Percentiles rank a stretch among this genome's conserved stretches.
phyloP scores from a whole-genome alignment of 306 rosid genomes.

The Sicyos edulis region DNA sequence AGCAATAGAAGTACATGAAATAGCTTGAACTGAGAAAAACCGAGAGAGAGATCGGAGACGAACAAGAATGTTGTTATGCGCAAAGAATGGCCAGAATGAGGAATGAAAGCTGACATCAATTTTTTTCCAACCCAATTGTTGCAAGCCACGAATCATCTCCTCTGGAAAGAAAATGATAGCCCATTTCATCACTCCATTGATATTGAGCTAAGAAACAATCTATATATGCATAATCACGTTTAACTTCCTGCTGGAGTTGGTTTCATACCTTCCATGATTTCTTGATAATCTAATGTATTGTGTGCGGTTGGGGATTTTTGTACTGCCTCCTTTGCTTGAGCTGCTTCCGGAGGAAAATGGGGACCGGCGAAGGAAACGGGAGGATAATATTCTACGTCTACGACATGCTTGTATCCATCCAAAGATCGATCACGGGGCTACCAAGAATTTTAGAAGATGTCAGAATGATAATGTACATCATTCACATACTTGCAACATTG shows the following conservation, averaged over 20 bases:
- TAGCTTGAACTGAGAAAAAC: not conserved
- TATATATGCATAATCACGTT: conserved; percentile 11
- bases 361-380: conserved; percentile 70
- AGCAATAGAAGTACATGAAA: conserved; percentile 15
- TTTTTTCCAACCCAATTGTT: conserved; percentile 85
- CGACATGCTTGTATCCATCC: conserved; percentile 91
- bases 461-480: conserved; percentile 18
- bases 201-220: conserved; percentile 13
- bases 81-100: conserved; percentile 83
- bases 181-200: not conserved
- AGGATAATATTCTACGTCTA: conserved; percentile 69
- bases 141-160: conserved; percentile 78
- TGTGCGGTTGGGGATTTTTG: conserved; percentile 58
- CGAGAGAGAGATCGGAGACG: not conserved
- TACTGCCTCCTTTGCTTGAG: conserved; percentile 80
- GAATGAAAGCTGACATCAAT: conserved; percentile 93
- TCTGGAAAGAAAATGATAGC: conserved; percentile 45
- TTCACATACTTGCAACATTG: not conserved
- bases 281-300: conserved; percentile 71
- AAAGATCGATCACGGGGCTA: conserved; percentile 76
- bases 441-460: conserved; percentile 28
- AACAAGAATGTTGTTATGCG: conserved; percentile 97
- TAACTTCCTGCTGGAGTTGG: conserved; percentile 7
- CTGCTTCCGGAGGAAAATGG: conserved; percentile 72
- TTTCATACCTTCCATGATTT: conserved; percentile 76